phyloP scores from a whole-genome alignment of 306 rosid genomes.

The Sicyos edulis region DNA sequence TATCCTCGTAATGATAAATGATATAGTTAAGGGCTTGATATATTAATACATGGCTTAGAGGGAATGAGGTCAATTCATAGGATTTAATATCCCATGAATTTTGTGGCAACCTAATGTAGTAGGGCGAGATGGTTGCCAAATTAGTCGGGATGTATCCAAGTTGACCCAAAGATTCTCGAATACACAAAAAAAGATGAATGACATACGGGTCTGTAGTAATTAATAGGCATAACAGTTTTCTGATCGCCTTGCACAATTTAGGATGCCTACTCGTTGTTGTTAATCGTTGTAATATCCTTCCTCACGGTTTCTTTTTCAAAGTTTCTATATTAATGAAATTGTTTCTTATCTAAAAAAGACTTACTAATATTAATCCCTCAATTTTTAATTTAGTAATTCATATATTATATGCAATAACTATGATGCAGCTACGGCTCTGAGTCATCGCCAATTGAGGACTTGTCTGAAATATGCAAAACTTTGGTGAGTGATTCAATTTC shows the following conservation, averaged over 20 bases:
- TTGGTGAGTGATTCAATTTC: constrained; percentile 46
- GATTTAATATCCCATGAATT: neutral
- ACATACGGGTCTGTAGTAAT: neutral
- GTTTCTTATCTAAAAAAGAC: too few relatives aligned
- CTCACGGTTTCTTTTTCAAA: too few relatives aligned
- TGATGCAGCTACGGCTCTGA: constrained; percentile 80
- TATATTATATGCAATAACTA: constrained; percentile 27
- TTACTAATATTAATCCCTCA: neutral
- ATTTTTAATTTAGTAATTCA: neutral
- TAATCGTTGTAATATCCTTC: too few relatives aligned
- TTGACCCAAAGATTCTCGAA: too few relatives aligned
- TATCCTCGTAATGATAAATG: neutral
- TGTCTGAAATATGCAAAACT: constrained; percentile 74
- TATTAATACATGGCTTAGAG: too few relatives aligned
- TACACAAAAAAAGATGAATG: neutral
- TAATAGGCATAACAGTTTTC: neutral
- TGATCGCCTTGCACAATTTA: constrained; percentile 1
- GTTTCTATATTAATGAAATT: too few relatives aligned
- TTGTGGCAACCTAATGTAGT: neutral
- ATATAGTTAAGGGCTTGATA: too few relatives aligned
- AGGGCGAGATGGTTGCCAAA: neutral
- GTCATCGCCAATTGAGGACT: constrained; percentile 65
- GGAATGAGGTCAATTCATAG: too few relatives aligned
- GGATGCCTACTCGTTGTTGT: neutral
- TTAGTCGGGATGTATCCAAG: neutral